Base-by-base conservation (phyloP, 305 asterid genomes). In the Fraxinus xanthoxyloides region DNA sequence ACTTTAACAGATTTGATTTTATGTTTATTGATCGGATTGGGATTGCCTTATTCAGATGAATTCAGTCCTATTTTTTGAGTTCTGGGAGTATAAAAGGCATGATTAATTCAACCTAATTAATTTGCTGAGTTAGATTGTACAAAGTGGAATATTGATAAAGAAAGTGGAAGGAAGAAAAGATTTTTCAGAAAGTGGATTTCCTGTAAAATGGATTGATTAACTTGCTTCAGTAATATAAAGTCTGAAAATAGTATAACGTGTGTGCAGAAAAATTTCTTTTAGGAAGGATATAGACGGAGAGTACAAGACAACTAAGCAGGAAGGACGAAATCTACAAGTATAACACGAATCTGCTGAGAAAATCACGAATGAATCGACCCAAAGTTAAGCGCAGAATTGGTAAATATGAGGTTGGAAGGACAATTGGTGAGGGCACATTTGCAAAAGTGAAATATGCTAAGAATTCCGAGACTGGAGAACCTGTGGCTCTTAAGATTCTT, bases 401-500 rank as follows among this genome's bases (percentile, higher is more conserved):
- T 73, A 92, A 90, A 89, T 95, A 93, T 90, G 98, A 95, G 85
- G 86, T 95, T 61, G 98, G 98, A 85, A 92, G 97, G 88, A 95
- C 98, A n/a, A 93, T 95, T 59, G 98, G 98, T 10, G 98, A 95
- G 90, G 98, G 98, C 61, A 85, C 98, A 82, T 95, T 93, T 85
- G 98, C 98, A 51, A 95, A 95, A 87, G 98, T 93, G 46, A 95
- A 93, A 70, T 92, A 91, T 85, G 98, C 98, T 46, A 88, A 91
- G 85, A 91, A 95, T 87, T 87, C 93, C 3, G 97, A 90, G 90
- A 92, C 92, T 0, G 97, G 93, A 65, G 91, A 93, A 31, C 76
- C 88, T 72, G 97, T 92, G 85, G 98, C 98, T 24, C 69, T 95
- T 88, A 95, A 95, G 92, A 93, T 93, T 82, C 95, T 95, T 59